Percentiles rank a stretch among this genome's conserved stretches.
Evolutionary conservation across 2,329 filamentous ascomycete species (phyloP).

Genomic region (Aspergillus eucalypticola): DNA sequence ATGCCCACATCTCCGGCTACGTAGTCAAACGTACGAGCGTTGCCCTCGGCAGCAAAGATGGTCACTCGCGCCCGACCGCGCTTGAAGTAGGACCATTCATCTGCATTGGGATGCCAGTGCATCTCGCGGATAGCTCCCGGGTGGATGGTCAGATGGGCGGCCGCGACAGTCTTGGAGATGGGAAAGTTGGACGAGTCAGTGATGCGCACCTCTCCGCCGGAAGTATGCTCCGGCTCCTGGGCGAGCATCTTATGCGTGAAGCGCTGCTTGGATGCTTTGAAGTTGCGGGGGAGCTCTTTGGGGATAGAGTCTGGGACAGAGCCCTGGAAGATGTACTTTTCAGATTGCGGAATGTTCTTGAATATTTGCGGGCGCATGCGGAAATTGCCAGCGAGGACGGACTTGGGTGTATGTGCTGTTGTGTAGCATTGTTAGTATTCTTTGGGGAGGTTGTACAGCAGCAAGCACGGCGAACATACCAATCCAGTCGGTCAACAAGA

Average conservation of each 20-base stretch:
- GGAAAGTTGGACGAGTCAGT: constrained; percentile 10
- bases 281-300: constrained; percentile 3
- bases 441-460: not conserved
- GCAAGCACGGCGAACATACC: not conserved
- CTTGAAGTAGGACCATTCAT: constrained; percentile 15
- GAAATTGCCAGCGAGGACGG: constrained; percentile 10
- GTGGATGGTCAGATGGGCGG: constrained; percentile 8
- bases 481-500: constrained; percentile 10
- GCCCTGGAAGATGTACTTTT: constrained; percentile 11
- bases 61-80: constrained; percentile 8
- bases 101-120: constrained; percentile 15
- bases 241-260: constrained; percentile 12
- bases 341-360: constrained; percentile 5
- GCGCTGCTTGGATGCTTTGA: constrained; percentile 9
- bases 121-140: constrained; percentile 9
- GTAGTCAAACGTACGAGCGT: constrained; percentile 9
- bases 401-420: constrained; percentile 10
- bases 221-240: not conserved
- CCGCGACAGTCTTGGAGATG: constrained; percentile 10
- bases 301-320: not conserved
- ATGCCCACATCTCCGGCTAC: constrained; percentile 10
- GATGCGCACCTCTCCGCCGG: constrained; percentile 8
- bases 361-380: constrained; percentile 5
- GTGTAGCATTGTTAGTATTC: not conserved
- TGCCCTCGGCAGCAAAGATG: constrained; percentile 7